Evolutionary conservation across 2,329 filamentous ascomycete species (phyloP), one percentile per base, ranked within the genome.

Genomic region (Microcyclospora pomicola): DNA sequence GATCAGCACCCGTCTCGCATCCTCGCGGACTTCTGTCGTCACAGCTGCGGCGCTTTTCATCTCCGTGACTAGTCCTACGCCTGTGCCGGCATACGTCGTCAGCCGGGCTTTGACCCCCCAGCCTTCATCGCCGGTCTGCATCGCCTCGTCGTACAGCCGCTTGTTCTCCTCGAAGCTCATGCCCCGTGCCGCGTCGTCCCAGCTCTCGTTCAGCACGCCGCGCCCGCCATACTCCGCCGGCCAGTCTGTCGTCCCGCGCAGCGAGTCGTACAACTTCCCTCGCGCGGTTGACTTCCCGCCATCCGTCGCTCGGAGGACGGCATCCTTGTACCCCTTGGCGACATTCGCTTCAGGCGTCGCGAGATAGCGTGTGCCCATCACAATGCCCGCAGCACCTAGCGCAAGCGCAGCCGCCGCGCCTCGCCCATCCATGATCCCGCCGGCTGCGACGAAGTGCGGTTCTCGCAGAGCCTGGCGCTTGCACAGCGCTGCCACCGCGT

Each of bases 291-390:
- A 63, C 33, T 64, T 55, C 0, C 71, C 71, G 1, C 71, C 71
- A 51, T 74, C 71, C 1, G 37, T 52, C 3, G 65, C 63, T 1
- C 55, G 42, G 1, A 74, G 27, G 0, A 74, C 55, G 12, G 65
- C 66, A 12, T 64, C 49, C 41, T 56, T 55, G 45, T 73, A 73
- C 0, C 68, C 69, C 9, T 59, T 50, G 3, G 61, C 52, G 6
- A 71, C 61, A 24, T 56, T 53, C 1, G 67, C 65, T 49, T 74
- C 71, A 0, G 54, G 52, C 1, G 58, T 48, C 1, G 73, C 74
- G 0, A 82, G 64, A 40, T 80, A 76, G 6, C 75, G 65, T 1
- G 78, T 82, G 0, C 79, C 79, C 62, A 82, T 65, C 0, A 66
- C 72, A 0, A 68, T 64, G 0, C 72, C 77, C 0, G 48, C 40